phyloP scores from a whole-genome alignment of 2,329 filamentous ascomycete species.

The Nannizziopsis arthrosporioides region DNA sequence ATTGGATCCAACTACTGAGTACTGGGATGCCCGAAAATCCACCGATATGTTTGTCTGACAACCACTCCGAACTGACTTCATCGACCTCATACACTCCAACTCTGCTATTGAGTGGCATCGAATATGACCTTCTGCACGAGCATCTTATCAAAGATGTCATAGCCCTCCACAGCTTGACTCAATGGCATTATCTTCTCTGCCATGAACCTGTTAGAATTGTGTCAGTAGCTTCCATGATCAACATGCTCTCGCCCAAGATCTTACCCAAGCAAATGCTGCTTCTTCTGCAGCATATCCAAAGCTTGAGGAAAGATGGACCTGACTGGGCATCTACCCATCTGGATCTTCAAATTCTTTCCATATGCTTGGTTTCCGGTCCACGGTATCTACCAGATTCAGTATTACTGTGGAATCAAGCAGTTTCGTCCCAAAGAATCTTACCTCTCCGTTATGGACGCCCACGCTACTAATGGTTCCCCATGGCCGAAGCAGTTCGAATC shows the following conservation, averaged over 20 bases:
- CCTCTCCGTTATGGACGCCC: conserved; percentile 63
- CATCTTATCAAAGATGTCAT: conserved; percentile 61
- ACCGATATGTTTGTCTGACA: no score
- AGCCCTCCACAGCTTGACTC: conserved; percentile 53
- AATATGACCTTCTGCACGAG: conserved; percentile 65
- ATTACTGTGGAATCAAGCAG: conserved; percentile 2
- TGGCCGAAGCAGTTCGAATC: conserved; percentile 58
- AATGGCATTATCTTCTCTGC: conserved; percentile 64
- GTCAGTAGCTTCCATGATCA: no score
- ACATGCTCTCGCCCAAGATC: conserved; percentile 17
- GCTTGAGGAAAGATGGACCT: conserved; percentile 57
- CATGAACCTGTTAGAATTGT: conserved; percentile 50
- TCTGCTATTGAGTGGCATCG: conserved; percentile 30
- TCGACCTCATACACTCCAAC: not conserved
- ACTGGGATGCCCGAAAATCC: no score
- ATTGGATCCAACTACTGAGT: no score
- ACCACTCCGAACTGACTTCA: not conserved
- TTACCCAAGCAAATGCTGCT: conserved; percentile 55
- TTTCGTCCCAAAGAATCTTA: conserved; percentile 26
- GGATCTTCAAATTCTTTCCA: conserved; percentile 58
- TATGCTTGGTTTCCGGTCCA: conserved; percentile 54
- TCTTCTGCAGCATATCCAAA: conserved; percentile 52
- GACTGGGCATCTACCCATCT: conserved; percentile 69
- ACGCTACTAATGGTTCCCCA: conserved; percentile 65
- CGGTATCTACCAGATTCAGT: conserved; percentile 41